Percentiles rank a stretch among this genome's conserved stretches.
Evolutionary conservation across 75 land plant species (phyloP).

Genomic region (Cryptomeria japonica): DNA sequence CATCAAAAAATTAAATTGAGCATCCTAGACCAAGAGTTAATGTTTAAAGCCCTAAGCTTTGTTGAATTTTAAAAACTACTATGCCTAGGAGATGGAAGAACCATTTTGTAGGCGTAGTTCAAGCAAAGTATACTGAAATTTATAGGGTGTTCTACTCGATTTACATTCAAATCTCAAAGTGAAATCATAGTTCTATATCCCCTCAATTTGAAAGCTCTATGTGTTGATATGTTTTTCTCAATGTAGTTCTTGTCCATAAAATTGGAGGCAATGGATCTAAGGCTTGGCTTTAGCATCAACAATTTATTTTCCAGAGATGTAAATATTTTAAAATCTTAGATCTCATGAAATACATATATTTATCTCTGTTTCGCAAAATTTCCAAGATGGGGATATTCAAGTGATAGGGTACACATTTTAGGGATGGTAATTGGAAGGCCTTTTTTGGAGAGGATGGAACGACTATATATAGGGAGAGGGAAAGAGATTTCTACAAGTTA

Average conservation of each 20-base stretch:
- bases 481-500: no score
- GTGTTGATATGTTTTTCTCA: neutral
- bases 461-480: no score
- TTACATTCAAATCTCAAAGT: neutral
- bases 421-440: no score
- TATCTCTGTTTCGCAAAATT: no score
- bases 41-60: no score
- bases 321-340: neutral
- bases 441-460: no score
- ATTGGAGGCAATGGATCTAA: constrained; percentile 29
- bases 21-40: no score
- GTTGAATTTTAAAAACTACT: no score
- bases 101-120: neutral
- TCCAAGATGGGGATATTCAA: no score
- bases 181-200: neutral
- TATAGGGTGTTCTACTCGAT: neutral
- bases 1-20: no score
- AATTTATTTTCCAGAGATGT: constrained; percentile 26
- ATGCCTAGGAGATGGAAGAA: neutral
- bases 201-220: neutral
- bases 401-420: no score
- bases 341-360: neutral
- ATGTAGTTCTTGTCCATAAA: constrained; percentile 32
- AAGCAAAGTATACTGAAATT: neutral
- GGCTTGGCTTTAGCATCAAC: constrained; percentile 19